A percentile compares a stretch with the other conserved stretches of the same genome.
Conservation (phyloP, 1,284 basidiomycete species). For the Fomitopsis schrenkii region DNA sequence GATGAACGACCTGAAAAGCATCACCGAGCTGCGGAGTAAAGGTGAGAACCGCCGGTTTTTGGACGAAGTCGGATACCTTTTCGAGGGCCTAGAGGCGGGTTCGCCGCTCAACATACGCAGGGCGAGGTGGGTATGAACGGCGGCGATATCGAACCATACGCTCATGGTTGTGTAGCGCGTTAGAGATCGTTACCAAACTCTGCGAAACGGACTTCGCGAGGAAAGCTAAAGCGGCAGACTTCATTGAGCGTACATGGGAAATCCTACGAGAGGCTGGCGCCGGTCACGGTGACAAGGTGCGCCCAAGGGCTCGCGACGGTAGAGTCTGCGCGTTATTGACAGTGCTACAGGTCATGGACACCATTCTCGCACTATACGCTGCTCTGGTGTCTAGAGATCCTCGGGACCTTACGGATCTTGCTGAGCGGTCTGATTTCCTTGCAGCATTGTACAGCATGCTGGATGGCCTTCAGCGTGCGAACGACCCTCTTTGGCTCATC, state of each 20-base stretch:
- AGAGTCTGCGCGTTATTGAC: not conserved
- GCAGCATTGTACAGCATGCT: conserved; percentile 44
- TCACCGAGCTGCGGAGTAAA: conserved; percentile 72
- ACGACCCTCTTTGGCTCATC: conserved; percentile 44
- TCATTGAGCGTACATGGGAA: conserved; percentile 63
- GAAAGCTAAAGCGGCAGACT: conserved; percentile 71
- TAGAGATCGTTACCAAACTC: conserved; percentile 70
- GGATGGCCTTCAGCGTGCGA: conserved; percentile 25
- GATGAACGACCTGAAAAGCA: conserved; percentile 75
- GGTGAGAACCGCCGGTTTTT: conserved; percentile 76
- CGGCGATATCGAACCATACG: not conserved
- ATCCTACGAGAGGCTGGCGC: conserved; percentile 53
- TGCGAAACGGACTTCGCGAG: conserved; percentile 70
- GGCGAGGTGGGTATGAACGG: conserved; percentile 43
- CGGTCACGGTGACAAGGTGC: conserved; percentile 56
- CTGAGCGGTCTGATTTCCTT: conserved; percentile 36
- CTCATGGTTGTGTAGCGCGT: conserved; percentile 41
- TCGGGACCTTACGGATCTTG: conserved; percentile 48
- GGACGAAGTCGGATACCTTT: conserved; percentile 77
- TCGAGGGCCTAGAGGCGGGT: conserved; percentile 63
- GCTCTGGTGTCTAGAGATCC: conserved; percentile 56
- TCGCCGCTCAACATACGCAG: conserved; percentile 54
- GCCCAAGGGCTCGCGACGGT: not conserved
- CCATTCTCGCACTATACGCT: conserved; percentile 52
- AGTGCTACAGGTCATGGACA: conserved; percentile 49